These are phyloP conservation scores for Eimeria acervulina DNA, from an alignment of 169 alveolate species.

Conservation along the genomic window DNA sequence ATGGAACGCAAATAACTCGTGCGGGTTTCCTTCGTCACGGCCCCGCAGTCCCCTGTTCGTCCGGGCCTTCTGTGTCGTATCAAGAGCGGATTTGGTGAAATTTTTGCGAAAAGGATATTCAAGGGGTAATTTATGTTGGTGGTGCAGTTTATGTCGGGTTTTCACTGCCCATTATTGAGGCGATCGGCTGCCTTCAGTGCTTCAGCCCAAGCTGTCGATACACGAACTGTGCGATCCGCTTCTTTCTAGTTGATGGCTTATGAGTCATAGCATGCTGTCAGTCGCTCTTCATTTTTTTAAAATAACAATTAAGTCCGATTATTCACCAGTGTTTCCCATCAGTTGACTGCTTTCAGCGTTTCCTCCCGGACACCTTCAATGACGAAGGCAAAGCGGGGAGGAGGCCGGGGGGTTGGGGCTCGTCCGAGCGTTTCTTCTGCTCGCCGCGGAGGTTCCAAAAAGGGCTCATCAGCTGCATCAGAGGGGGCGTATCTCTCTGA, in stretches of 20 bases:
- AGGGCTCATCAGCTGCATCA: neutral
- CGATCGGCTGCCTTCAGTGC: neutral
- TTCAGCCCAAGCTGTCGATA: neutral
- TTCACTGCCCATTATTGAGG: too few species aligned
- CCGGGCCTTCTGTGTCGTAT: neutral
- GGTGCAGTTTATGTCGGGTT: too few species aligned
- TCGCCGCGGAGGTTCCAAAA: neutral
- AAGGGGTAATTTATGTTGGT: neutral
- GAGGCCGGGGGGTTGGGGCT: conserved; percentile 17
- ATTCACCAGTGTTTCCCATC: neutral
- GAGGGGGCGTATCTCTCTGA: conserved; percentile 28
- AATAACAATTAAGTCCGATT: neutral
- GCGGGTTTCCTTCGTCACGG: neutral
- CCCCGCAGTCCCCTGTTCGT: conserved; percentile 15
- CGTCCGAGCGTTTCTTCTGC: conserved; percentile 9
- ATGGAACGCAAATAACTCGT: neutral
- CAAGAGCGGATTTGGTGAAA: neutral
- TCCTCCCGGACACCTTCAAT: conserved; percentile 9
- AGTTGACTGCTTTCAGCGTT: neutral
- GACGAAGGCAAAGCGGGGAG: conserved; percentile 66
- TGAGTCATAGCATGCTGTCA: neutral
- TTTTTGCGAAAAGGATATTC: neutral
- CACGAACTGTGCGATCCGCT: neutral
- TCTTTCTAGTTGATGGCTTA: neutral
- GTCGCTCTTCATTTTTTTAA: neutral